These are phyloP conservation scores for Chrysanthemum seticuspe DNA, from an alignment of 129 eudicot species.

Conservation along the genomic window DNA sequence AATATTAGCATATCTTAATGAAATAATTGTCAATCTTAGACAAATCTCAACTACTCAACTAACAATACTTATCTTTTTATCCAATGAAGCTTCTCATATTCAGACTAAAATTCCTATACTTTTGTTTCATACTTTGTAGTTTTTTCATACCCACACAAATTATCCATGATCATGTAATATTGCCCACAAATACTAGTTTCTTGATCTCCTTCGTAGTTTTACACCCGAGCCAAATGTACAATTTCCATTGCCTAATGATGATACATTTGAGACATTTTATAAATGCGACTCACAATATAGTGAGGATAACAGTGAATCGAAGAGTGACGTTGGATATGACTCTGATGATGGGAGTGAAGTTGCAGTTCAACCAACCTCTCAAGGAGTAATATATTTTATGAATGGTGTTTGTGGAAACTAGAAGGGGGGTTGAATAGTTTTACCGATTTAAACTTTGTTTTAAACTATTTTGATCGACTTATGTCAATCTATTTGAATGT, in stretches of 20 bases:
- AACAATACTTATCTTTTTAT: too few species aligned
- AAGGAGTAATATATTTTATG: neutral
- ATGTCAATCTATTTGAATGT: too few species aligned
- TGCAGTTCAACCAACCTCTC: neutral
- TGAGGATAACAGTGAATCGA: neutral
- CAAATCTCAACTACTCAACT: too few species aligned
- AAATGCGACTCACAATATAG: neutral
- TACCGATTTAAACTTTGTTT: too few species aligned
- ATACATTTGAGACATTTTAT: neutral
- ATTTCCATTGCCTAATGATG: neutral
- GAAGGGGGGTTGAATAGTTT: too few species aligned
- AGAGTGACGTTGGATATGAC: neutral
- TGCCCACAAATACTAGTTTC: neutral
- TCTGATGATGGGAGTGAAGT: neutral
- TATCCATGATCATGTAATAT: neutral
- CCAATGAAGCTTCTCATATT: too few species aligned
- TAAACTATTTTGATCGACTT: too few species aligned
- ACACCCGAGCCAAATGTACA: neutral
- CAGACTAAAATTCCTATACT: too few species aligned
- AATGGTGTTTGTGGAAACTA: neutral
- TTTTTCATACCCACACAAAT: neutral
- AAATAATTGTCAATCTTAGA: too few species aligned
- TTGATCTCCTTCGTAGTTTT: slow-evolving; percentile 1
- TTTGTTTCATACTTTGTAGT: too few species aligned
- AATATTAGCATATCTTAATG: too few species aligned